These are phyloP conservation scores for Fusarium sororula DNA, from an alignment of 2,329 filamentous ascomycete genomes.

Conservation along the genomic window DNA sequence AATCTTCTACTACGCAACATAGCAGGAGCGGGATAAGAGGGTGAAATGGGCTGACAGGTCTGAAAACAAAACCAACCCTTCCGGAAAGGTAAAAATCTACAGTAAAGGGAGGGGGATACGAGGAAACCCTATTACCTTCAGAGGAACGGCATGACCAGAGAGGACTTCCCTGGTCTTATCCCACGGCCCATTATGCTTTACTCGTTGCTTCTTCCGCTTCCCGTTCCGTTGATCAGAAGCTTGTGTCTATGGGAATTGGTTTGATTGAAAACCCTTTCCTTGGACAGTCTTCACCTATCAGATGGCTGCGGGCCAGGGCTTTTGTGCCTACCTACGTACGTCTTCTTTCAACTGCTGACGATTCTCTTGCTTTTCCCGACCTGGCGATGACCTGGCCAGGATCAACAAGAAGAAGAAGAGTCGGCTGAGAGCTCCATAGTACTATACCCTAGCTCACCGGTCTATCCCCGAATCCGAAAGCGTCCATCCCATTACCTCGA, in stretches of 20 bases:
- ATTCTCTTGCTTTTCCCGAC: slow-evolving; percentile 37
- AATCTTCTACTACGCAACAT: neutral
- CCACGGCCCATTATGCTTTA: slow-evolving; percentile 6
- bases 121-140: slow-evolving; percentile 21
- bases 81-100: slow-evolving; percentile 6
- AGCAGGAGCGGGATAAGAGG: slow-evolving; percentile 6
- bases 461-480: slow-evolving; percentile 31
- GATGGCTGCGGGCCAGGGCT: slow-evolving; percentile 26
- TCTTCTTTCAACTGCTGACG: slow-evolving; percentile 34
- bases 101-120: slow-evolving; percentile 4
- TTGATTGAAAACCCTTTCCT: slow-evolving; percentile 10
- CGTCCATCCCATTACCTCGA: slow-evolving; percentile 19
- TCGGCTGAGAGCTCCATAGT: slow-evolving; percentile 39
- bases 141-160: slow-evolving; percentile 9
- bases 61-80: slow-evolving; percentile 1
- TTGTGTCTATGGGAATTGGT: slow-evolving; percentile 4
- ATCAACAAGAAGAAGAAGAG: slow-evolving; percentile 35
- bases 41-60: slow-evolving; percentile 8
- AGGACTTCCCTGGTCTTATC: slow-evolving; percentile 21
- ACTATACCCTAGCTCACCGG: slow-evolving; percentile 35
- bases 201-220: slow-evolving; percentile 31
- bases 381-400: slow-evolving; percentile 34
- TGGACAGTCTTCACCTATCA: slow-evolving; percentile 33
- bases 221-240: slow-evolving; percentile 29
- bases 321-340: slow-evolving; percentile 22